phyloP scores from a whole-genome alignment of 78 protist genomes.

The Pigoraptor vietnamica region DNA sequence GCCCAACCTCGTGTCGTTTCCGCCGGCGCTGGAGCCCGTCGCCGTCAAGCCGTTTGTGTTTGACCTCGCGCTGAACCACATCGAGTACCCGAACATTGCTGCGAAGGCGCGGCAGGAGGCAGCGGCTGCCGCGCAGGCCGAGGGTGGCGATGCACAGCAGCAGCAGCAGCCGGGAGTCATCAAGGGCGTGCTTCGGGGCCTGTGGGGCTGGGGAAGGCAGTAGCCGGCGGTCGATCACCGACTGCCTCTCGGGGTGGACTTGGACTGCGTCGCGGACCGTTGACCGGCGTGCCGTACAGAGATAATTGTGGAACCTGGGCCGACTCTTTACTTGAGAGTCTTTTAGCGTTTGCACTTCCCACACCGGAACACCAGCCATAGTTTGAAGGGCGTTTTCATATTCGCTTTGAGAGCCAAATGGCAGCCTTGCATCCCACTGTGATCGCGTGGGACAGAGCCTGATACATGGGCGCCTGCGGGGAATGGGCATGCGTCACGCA shows the following conservation, averaged over 20 bases:
- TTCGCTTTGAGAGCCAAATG: not conserved
- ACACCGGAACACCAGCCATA: no score
- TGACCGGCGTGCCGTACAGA: no score
- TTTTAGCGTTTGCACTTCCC: no score
- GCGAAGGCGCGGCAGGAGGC: not conserved
- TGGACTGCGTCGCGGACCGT: no score
- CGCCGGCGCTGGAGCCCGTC: not conserved
- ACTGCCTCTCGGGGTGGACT: no score
- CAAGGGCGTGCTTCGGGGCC: not conserved
- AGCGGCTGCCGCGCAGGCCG: not conserved
- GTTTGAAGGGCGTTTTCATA: no score
- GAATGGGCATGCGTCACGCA: not conserved
- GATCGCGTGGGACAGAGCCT: not conserved
- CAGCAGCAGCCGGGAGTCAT: not conserved
- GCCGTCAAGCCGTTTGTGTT: not conserved
- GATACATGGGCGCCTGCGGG: slow-evolving; percentile 10
- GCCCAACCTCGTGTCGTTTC: not conserved
- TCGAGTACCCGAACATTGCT: not conserved
- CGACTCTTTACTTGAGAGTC: no score
- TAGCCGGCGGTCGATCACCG: no score
- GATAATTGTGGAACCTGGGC: no score
- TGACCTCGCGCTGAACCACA: not conserved
- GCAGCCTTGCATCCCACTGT: slow-evolving; percentile 12
- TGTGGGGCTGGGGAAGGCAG: not conserved
- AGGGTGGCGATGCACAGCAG: not conserved